Evolutionary conservation across 2,329 filamentous ascomycete genomes (phyloP), one percentile per base, ranked within the genome.

Genomic region (Alternaria consortialis): DNA sequence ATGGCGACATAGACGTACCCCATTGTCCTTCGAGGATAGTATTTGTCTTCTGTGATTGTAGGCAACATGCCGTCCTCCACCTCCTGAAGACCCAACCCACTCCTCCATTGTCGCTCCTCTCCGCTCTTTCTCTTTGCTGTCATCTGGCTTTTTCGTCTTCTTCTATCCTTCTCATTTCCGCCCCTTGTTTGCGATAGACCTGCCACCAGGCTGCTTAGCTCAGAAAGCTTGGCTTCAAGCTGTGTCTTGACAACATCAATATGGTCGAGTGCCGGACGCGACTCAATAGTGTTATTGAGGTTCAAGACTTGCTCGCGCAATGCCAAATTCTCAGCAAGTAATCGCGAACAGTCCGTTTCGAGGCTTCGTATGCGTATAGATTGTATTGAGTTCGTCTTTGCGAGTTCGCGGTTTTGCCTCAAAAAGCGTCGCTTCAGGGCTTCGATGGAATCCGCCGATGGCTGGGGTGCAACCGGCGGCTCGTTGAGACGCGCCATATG

Each of bases 401-500:
- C 91, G 65, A 95, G 90, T 73, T 95, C 92, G 79, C 91, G 87
- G 76, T 96, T 96, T 77, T 95, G 92, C 56, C 92, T 87, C 71
- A 94, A 83, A 74, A 94, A 92, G 75, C 90, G 89, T 73, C 90
- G 87, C 76, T 92, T 91, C 61, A 94, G 63, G 58, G 65, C 69
- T 76, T 94, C 91, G 68, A 92, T 80, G 75, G 84, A 89, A 80
- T 93, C 91, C 76, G 84, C 84, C 73, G 90, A 86, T 53, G 69
- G 70, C 66, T 70, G 68, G 48, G 73, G 69, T 57, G 69, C 73
- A 64, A 73, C 66, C 65, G 88, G 85, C 75, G 87, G 86, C 84
- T 93, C 91, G 82, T 94, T 94, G 70, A 94, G 85, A 82, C 91
- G 87, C 81, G 91, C 91, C 91, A 94, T 94, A 79, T 77, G 82